Evolutionary conservation across 345 rosid genomes (phyloP).

Genomic region (Hibiscus tridactylites): DNA sequence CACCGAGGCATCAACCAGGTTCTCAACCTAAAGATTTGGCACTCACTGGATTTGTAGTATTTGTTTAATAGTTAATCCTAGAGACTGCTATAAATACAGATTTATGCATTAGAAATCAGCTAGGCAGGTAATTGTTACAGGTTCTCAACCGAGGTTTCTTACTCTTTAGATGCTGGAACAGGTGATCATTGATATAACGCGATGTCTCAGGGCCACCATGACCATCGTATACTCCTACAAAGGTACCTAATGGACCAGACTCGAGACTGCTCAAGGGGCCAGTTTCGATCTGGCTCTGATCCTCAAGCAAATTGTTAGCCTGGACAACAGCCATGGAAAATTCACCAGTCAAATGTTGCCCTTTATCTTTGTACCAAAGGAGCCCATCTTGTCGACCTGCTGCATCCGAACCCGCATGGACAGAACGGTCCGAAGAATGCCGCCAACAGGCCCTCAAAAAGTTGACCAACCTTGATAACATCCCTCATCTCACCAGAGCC

Average conservation of each 20-base stretch:
- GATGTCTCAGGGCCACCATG: slow-evolving; percentile 98
- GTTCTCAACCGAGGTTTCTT: slow-evolving; percentile 21
- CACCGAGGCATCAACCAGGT: background rate
- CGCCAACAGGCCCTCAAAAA: slow-evolving; percentile 80
- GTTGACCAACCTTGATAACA: slow-evolving; percentile 83
- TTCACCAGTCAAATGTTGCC: slow-evolving; percentile 82
- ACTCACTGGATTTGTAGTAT: background rate
- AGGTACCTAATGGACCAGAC: slow-evolving; percentile 86
- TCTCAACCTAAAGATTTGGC: background rate
- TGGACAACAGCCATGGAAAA: slow-evolving; percentile 98
- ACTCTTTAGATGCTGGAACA: slow-evolving; percentile 88
- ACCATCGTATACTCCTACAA: slow-evolving; percentile 90
- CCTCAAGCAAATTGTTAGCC: slow-evolving; percentile 86
- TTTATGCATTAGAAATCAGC: background rate
- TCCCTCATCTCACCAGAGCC: slow-evolving; percentile 87
- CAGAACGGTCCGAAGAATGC: slow-evolving; percentile 46
- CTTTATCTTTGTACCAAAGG: slow-evolving; percentile 89
- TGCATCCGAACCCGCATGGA: slow-evolving; percentile 45
- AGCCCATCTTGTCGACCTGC: slow-evolving; percentile 83
- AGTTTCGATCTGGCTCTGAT: slow-evolving; percentile 93
- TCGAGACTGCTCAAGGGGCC: slow-evolving; percentile 76
- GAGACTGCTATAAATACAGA: background rate
- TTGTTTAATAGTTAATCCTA: background rate
- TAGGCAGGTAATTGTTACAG: background rate
- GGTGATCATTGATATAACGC: slow-evolving; percentile 73